phyloP scores from a whole-genome alignment of 169 alveolate genomes.

The Plasmodium vinckei region DNA sequence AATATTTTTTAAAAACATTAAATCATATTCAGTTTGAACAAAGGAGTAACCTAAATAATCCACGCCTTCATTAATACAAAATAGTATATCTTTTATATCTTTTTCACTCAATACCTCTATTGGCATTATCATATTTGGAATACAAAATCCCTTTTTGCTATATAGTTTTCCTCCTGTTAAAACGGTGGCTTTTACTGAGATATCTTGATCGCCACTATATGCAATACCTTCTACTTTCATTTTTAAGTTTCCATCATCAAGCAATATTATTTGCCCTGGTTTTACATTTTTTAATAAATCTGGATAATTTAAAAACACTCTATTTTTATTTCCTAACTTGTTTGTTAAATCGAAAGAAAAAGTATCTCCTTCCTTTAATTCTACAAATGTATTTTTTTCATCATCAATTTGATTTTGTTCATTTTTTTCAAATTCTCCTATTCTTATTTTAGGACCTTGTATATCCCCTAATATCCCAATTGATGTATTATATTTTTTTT shows the following conservation, averaged over 20 bases:
- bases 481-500: conserved; percentile 77
- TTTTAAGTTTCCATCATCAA: conserved; percentile 86
- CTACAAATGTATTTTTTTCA: conserved; percentile 81
- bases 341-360: conserved; percentile 82
- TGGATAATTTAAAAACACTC: conserved; percentile 83
- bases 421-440: conserved; percentile 85
- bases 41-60: conserved; percentile 86
- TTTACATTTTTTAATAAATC: conserved; percentile 80
- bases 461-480: conserved; percentile 84
- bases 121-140: conserved; percentile 86
- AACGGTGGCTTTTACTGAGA: conserved; percentile 78
- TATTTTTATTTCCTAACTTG: conserved; percentile 75
- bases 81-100: conserved; percentile 87
- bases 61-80: conserved; percentile 81
- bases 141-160: conserved; percentile 88
- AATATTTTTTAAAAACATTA: conserved; percentile 81
- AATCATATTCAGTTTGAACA: conserved; percentile 83
- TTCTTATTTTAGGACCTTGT: conserved; percentile 89
- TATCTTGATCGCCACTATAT: conserved; percentile 20
- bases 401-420: conserved; percentile 68
- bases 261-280: conserved; percentile 81
- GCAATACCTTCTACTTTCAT: conserved; percentile 66
- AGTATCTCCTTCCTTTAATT: conserved; percentile 83
- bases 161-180: conserved; percentile 84
- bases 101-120: conserved; percentile 84